Base-by-base conservation (phyloP, 768 basidiomycete genomes). In the Boletus speciosus region DNA sequence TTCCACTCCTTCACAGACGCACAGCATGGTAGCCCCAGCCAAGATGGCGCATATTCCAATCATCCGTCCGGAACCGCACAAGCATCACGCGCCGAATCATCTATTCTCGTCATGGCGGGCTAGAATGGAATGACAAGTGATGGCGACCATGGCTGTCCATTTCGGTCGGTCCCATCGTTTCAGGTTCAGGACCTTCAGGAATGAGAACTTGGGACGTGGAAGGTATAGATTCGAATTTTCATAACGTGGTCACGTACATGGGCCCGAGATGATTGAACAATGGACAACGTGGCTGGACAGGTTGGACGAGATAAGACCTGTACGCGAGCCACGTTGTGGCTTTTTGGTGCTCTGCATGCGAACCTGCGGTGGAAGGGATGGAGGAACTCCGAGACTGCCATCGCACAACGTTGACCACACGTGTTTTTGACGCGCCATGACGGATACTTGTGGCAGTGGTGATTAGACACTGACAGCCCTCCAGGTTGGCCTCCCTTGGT, bases 321-420 rank as follows among this genome's bases (percentile, higher is more conserved):
- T 6, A 19, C 36, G 46, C 34, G 27, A 27, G 16, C 21, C 31
- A 52, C 49, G 47, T 53, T 53, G 50, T 34, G n/a, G 29, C 12
- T 51, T 19, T 19, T 19, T 12, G 6, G n/a, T 44, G 16, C 29
- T 29, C 29, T 51, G 29, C 10, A 39, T 32, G 37, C 49, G 37
- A 51, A 19, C 19, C 23, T 14, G 54, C 34, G 41, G 54, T 29
- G 29, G 27, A 49, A 41, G 34, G 47, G 56, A 41, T 9, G 34
- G 34, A 11, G 6, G 27, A 25, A 31, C 3, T 44, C 29, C 29
- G 25, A 34, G 34, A n/a, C 31, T 53, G 37, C 21, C 31, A 25
- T 38, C 25, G 51, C 10, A 8, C 59, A 50, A 61, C 60, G 59
- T 58, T 60, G 54, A 50, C 21, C 29, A 60, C 59, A 61, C 59